These are phyloP conservation scores for Staphylotrichum longicolle DNA, from an alignment of 495 filamentous ascomycete species.

Conservation along the genomic window DNA sequence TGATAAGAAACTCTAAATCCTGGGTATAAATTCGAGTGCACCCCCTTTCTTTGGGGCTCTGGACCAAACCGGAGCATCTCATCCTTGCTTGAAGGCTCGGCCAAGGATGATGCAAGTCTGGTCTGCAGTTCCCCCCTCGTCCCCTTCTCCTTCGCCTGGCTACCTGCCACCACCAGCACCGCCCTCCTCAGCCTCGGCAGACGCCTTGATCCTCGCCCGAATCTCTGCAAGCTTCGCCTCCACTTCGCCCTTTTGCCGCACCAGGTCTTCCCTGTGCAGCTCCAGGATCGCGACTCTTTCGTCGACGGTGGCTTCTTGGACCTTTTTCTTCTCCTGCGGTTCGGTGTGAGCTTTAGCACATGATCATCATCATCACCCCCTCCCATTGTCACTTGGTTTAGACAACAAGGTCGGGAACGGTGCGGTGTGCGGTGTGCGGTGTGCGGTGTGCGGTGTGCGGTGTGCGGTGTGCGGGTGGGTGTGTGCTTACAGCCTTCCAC, in stretches of 20 bases:
- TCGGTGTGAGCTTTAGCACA: neutral
- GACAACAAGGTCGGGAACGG: too few relatives aligned
- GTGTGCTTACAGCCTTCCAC: constrained; percentile 29
- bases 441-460: neutral
- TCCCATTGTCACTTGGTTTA: too few relatives aligned
- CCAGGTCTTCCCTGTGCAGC: constrained; percentile 33
- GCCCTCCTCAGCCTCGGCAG: neutral
- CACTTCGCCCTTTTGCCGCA: constrained; percentile 34
- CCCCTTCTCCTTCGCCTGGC: neutral
- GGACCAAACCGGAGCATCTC: too few relatives aligned
- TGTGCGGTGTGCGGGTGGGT: neutral
- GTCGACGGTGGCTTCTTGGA: constrained; percentile 32
- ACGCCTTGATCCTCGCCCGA: constrained; percentile 30
- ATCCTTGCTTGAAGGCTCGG: too few relatives aligned
- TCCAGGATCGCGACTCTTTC: constrained; percentile 41
- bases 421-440: too few relatives aligned
- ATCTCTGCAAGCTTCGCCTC: constrained; percentile 40
- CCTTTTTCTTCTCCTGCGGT: constrained; percentile 34
- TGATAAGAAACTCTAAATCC: too few relatives aligned
- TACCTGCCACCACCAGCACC: neutral
- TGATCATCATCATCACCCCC: constrained; percentile 5
- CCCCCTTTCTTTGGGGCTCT: neutral
- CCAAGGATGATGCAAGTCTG: too few relatives aligned
- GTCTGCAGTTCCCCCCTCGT: too few relatives aligned
- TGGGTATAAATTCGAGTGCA: neutral